Base-by-base conservation (phyloP, 2,329 filamentous ascomycete genomes). In the Pleoardoris graminearum region DNA sequence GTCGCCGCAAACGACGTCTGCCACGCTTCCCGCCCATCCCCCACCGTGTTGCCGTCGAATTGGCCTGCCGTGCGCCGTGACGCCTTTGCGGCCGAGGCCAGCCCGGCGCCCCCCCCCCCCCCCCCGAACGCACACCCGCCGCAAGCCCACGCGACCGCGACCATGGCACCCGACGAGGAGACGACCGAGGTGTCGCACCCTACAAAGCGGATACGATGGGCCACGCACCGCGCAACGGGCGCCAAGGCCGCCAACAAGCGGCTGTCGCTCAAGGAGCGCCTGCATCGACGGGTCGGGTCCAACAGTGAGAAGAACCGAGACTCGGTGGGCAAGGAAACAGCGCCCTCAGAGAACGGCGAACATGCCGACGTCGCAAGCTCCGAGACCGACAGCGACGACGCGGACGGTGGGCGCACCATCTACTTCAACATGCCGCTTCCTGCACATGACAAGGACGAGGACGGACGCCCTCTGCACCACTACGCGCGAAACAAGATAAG, bases 401-500 rank as follows among this genome's bases (percentile, higher is more conserved):
- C 60, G 23, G 69, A 72, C 21, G 50, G 55, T 7, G 70, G 70
- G 29, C 68, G 89, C 61, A 84, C 77, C 53, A 79, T 97, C 56
- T 97, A 88, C 77, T 94, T 97, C 80, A 97, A 97, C 73, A 75
- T 87, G 25, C 87, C 90, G 7, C 79, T 99, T 47, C 91, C 94
- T 0, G 77, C 82, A 37, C 82, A 87, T 21, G 83, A 89, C 59
- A 80, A 87, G 65, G 91, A 97, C 68, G 89, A 94, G 56, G 85
- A 96, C 41, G 94, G 92, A 30, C 81, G 85, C 53, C 89, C 91
- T 2, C 72, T 79, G 48, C 80, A 83, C 51, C 79, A 83, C 19
- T 99, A 88, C 73, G 82, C 89, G 43, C 83, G 93, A 61, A 99
- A 99, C 80, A 99, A 99, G 81, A 96, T 99, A 72, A 84, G 95